Percentiles rank a stretch among this genome's conserved stretches.
Evolutionary conservation across 2,329 filamentous ascomycete genomes (phyloP).

Genomic region (Fusarium longipes): DNA sequence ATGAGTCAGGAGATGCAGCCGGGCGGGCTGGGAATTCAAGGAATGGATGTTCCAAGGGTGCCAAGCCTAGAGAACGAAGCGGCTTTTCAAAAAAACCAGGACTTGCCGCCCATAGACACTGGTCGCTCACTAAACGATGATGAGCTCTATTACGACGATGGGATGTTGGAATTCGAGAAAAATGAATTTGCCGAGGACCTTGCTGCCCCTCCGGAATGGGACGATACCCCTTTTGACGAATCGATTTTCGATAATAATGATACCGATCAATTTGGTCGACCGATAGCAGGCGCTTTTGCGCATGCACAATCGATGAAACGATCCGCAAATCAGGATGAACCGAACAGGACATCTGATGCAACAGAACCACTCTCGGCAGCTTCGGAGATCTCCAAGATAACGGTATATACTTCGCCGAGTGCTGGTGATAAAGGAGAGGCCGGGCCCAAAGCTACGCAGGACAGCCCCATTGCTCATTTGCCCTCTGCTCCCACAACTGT

Average conservation of each 20-base stretch:
- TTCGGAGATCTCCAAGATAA: conserved; percentile 59
- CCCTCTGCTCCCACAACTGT: conserved; percentile 19
- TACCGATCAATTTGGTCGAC: conserved; percentile 70
- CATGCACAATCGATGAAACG: conserved; percentile 61
- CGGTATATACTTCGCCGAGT: conserved; percentile 65
- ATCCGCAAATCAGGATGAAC: conserved; percentile 44
- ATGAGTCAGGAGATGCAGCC: conserved; percentile 30
- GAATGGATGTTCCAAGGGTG: conserved; percentile 42
- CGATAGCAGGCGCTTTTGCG: conserved; percentile 68
- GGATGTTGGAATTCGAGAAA: conserved; percentile 61
- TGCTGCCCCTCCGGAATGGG: conserved; percentile 56
- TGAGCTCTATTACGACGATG: conserved; percentile 78
- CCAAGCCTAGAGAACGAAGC: conserved; percentile 35
- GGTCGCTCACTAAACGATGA: conserved; percentile 56
- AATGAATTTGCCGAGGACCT: conserved; percentile 60
- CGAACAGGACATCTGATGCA: conserved; percentile 60
- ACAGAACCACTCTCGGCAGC: conserved; percentile 59
- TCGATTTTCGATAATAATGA: conserved; percentile 78
- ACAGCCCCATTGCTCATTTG: conserved; percentile 12
- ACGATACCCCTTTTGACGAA: conserved; percentile 74
- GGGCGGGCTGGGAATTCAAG: conserved; percentile 59
- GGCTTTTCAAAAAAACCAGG: conserved; percentile 40
- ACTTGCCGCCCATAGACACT: conserved; percentile 24
- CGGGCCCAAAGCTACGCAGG: conserved; percentile 17
- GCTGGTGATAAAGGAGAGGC: conserved; percentile 38